These are phyloP conservation scores for Zea mays DNA, from an alignment of 176 grass and related monocot genomes.

Conservation along the genomic window Zm-B73-REFERENCE-NAM-5.0 NC_050100.1:54043001-54043500, in stretches of 20 bases:
- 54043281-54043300: constrained; percentile 73
- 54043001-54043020: constrained; percentile 67
- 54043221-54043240: constrained; percentile 87
- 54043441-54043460: constrained; percentile 68
- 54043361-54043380: constrained; percentile 71
- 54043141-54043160: constrained; percentile 71
- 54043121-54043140: constrained; percentile 67
- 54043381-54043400: constrained; percentile 85
- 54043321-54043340: constrained; percentile 70
- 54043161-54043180: constrained; percentile 91
- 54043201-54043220: constrained; percentile 51
- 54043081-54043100: constrained; percentile 75
- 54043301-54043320: constrained; percentile 62
- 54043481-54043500: not conserved
- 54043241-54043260: constrained; percentile 88
- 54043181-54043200: constrained; percentile 69
- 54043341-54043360: constrained; percentile 70
- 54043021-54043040: constrained; percentile 65
- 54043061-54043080: constrained; percentile 78
- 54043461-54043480: constrained; percentile 38
- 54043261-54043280: constrained; percentile 75
- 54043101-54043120: constrained; percentile 70
- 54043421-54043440: constrained; percentile 47
- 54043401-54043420: constrained; percentile 41
- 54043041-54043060: constrained; percentile 69